Conservation (phyloP, 1,284 basidiomycete species). For the Sporisorium exsertum region DNA sequence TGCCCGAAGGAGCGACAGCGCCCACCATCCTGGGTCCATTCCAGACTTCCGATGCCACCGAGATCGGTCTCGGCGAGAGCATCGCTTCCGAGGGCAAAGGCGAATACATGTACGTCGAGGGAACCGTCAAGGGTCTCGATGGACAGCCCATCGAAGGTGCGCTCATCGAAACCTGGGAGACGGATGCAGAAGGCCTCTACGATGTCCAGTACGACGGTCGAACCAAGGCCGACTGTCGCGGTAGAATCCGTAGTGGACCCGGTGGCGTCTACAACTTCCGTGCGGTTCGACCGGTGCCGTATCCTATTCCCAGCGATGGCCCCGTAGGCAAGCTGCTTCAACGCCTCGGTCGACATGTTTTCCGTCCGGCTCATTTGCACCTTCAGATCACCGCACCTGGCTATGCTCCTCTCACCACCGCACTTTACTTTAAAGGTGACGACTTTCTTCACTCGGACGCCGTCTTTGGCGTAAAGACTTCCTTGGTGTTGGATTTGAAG, state of each 20-base stretch:
- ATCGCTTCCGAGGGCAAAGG: slow-evolving; percentile 86
- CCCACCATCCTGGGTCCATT: slow-evolving; percentile 84
- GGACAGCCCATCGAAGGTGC: slow-evolving; percentile 74
- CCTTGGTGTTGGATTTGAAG: slow-evolving; percentile 52
- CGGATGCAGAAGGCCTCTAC: slow-evolving; percentile 77
- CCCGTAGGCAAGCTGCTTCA: slow-evolving; percentile 78
- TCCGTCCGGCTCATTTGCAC: slow-evolving; percentile 77
- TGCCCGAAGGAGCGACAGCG: slow-evolving; percentile 71
- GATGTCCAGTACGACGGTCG: slow-evolving; percentile 77
- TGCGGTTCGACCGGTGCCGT: slow-evolving; percentile 80
- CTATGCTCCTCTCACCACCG: slow-evolving; percentile 79
- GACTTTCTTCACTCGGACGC: slow-evolving; percentile 77
- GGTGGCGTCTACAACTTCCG: slow-evolving; percentile 81
- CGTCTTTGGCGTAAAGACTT: slow-evolving; percentile 80
- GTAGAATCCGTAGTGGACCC: slow-evolving; percentile 75
- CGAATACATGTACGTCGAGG: slow-evolving; percentile 82
- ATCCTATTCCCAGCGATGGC: slow-evolving; percentile 78
- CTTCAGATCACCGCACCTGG: slow-evolving; percentile 70
- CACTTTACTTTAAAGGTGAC: slow-evolving; percentile 81
- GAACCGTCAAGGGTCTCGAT: slow-evolving; percentile 76
- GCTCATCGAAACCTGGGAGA: slow-evolving; percentile 75
- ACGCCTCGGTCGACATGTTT: slow-evolving; percentile 78
- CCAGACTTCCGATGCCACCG: slow-evolving; percentile 81
- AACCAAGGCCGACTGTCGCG: slow-evolving; percentile 79
- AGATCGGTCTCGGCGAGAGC: slow-evolving; percentile 75